Evolutionary conservation across 169 alveolate genomes (phyloP), one percentile per base, ranked within the genome.

Genomic region (Miamiensis avidus): DNA sequence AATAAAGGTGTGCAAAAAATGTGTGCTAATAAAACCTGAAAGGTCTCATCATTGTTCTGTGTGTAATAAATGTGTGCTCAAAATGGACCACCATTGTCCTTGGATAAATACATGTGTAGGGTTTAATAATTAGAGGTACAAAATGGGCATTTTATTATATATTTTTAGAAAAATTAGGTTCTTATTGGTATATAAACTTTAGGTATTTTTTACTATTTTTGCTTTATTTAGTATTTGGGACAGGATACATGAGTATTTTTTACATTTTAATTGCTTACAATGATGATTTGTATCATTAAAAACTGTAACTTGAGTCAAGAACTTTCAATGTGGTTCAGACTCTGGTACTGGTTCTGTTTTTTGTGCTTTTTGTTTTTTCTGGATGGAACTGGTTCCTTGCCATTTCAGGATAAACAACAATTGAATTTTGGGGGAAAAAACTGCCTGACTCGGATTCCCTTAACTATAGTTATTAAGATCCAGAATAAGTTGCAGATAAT

Each of bases 51-150:
- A 90, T 76, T 90, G 94, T 75, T 15, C 81, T 20, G 31, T 82
- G 27, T 90, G 94, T 74, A 81, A 74, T 33, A 34, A 11, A 25
- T 90, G 94, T 74, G 75, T 84, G 27, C 29, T 73, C 0, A 83
- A 84, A 82, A 82, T 90, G 85, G 94, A 90, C 77, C 94, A 90
- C 81, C 94, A 90, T 76, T 87, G 91, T 64, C 77, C 87, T 74
- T 90, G 94, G 94, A 65, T 90, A 28, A 87, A 87, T 78, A 74
- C 69, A 64, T 86, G 91, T 31, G 76, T 90, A 4, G 91, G 92
- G 0, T 64, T 83, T 25, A 82, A 86, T 28, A 90, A 90, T 76
- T 77, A 87, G 29, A 83, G 87, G 25, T 84, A 83, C 4, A n/a
- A n/a, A n/a, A n/a, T n/a, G n/a, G n/a, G n/a, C n/a, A n/a, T n/a